A percentile compares a stretch with the other conserved stretches of the same genome.
Conservation (phyloP, 2,329 filamentous ascomycete species). For the Scolecobasidium constrictum region DNA sequence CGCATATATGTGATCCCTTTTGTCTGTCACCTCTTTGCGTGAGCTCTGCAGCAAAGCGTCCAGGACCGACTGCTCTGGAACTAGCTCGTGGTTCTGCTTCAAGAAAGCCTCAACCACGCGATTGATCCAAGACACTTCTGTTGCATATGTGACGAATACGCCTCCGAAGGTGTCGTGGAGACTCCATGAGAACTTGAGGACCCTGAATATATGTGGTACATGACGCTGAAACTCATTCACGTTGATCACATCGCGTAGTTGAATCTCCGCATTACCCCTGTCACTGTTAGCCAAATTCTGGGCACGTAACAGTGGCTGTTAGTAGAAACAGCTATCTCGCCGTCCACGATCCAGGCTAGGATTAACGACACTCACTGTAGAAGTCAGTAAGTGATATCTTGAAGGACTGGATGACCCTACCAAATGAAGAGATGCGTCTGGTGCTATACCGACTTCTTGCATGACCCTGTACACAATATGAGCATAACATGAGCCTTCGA, state of each 20-base stretch:
- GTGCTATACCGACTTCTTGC: conserved; percentile 4
- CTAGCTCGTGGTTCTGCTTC: not conserved
- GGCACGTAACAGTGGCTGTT: no score
- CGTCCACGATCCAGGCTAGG: no score
- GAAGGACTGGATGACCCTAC: no score
- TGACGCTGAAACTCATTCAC: conserved; percentile 4
- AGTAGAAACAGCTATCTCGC: no score
- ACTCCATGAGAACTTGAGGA: not conserved
- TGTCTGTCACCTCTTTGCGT: not conserved
- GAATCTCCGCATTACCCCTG: conserved; percentile 6
- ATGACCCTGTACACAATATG: no score
- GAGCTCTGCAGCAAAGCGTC: conserved; percentile 4
- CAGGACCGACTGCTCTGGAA: not conserved
- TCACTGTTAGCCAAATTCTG: no score
- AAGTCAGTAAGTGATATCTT: no score
- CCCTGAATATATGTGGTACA: not conserved
- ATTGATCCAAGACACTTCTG: not conserved
- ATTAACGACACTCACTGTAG: no score
- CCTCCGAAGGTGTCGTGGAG: conserved; percentile 1
- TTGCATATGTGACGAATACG: conserved; percentile 1
- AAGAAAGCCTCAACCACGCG: not conserved
- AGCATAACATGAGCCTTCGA: no score
- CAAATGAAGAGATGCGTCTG: not conserved
- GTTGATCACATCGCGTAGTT: conserved; percentile 5
- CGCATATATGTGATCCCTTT: conserved; percentile 6